These are phyloP conservation scores for Lathyrus sativus DNA, from an alignment of 306 rosid species.

Conservation along the genomic window DNA sequence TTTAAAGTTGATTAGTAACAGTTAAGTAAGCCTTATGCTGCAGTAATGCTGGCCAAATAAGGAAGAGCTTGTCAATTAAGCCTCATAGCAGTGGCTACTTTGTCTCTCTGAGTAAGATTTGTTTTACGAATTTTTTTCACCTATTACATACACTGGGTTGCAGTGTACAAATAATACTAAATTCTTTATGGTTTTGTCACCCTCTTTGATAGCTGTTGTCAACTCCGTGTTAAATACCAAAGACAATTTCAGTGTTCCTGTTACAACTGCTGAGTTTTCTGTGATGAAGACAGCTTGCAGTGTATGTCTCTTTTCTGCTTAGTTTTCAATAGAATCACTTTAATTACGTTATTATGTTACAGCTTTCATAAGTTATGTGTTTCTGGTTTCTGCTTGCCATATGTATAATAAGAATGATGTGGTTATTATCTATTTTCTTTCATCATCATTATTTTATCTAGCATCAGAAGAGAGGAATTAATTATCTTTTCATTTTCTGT, in stretches of 20 bases:
- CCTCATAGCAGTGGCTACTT: conserved; percentile 76
- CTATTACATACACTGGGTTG: conserved; percentile 16
- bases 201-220: conserved; percentile 66
- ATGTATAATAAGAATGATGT: conserved; percentile 16
- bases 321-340: conserved; percentile 1
- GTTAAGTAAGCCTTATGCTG: conserved; percentile 42
- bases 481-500: conserved; percentile 13
- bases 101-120: conserved; percentile 74
- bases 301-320: conserved; percentile 55
- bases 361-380: conserved; percentile 14
- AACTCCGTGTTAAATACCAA: conserved; percentile 62
- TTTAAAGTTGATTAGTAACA: conserved; percentile 29
- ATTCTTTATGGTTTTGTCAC: conserved; percentile 15
- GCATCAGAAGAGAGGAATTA: conserved; percentile 4
- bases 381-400: conserved; percentile 25
- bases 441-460: conserved; percentile 23
- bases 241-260: conserved; percentile 66
- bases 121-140: conserved; percentile 11
- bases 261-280: conserved; percentile 79
- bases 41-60: conserved; percentile 95
- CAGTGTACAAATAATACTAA: not conserved
- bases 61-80: conserved; percentile 86
- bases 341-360: conserved; percentile 13
- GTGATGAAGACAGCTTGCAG: conserved; percentile 95
- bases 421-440: conserved; percentile 35